Conservation (phyloP, 2,329 filamentous ascomycete species). For the Colletotrichum lentis region DNA sequence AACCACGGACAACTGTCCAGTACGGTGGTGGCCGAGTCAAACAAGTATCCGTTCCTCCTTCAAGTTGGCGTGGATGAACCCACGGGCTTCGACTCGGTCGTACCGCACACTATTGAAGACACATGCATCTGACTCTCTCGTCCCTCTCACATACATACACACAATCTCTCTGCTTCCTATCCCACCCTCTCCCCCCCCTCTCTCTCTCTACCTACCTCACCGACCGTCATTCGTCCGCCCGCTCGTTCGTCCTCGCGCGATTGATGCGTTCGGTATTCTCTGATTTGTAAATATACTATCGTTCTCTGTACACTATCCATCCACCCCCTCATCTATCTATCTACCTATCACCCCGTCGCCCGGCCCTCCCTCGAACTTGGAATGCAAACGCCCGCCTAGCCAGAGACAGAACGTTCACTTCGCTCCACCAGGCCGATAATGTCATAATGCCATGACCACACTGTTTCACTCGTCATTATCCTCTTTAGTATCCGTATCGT, state of each 20-base stretch:
- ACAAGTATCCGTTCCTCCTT: slow-evolving; percentile 2
- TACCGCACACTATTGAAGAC: slow-evolving; percentile 2
- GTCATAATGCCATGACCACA: slow-evolving; percentile 37
- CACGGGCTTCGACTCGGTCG: slow-evolving; percentile 18
- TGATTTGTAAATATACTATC: neutral
- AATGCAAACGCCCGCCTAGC: slow-evolving; percentile 30
- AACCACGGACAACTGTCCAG: slow-evolving; percentile 14
- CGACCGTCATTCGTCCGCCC: neutral
- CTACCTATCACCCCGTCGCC: slow-evolving; percentile 15
- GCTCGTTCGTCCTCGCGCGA: slow-evolving; percentile 2
- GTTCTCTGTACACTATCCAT: neutral
- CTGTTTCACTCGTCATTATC: slow-evolving; percentile 19
- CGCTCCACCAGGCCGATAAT: slow-evolving; percentile 26
- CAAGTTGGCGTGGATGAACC: neutral
- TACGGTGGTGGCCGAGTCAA: slow-evolving; percentile 12
- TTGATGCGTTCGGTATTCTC: neutral
- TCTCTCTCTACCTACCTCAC: neutral
- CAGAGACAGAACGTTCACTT: slow-evolving; percentile 29
- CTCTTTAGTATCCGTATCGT: slow-evolving; percentile 34
- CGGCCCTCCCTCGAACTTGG: slow-evolving; percentile 20
- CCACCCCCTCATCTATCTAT: neutral
- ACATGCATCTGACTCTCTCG: neutral
- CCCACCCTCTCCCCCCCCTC: neutral
- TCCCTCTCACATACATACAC: neutral
- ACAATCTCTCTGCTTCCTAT: neutral